Base-by-base conservation (phyloP, 305 asterid genomes). In the Andrographis paniculata region DNA sequence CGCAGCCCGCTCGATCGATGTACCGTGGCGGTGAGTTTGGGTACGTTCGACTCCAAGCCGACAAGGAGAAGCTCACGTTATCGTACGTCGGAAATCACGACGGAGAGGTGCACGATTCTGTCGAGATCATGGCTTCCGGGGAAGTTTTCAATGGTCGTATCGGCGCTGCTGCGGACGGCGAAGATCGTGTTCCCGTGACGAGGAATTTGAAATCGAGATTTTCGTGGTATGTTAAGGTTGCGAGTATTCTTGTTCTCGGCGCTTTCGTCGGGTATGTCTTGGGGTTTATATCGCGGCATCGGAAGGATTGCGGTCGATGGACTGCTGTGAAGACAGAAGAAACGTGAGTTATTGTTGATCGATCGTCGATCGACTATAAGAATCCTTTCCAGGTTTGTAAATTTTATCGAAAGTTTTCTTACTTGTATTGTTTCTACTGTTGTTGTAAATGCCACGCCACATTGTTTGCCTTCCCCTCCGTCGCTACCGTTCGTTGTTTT, bases 1-100 rank as follows among this genome's bases (percentile, higher is more conserved):
- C 96, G 0, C 96, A 87, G 60, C 96, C 93, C 0, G 50, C 45
- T 13, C 60, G 70, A 35, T 87, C 96, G 0, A 17, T 78, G 67
- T 84, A 70, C 21, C 84, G 96, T 11, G 87, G 77, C 36, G 96
- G 96, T 17, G 85, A 68, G 66, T 84, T 83, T 56, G 96, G 96
- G 41, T 87, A 87, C 23, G 66, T 85, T n/a, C 67, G 87, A 64
- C 80, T 87, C 28, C 54, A 40, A 8, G 95, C 88, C 13, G 62
- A 79, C 18, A 70, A 23, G 68, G 82, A 80, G 69, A 87, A 71
- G 42, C 80, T 87, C 12, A 73, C 68, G 0, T 46, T 87, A 40
- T 76, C 85, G 1, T 87, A 80, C 10, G 72, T 87, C 19, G 96
- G 96, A 48, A 87, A 83, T 46, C 95, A 87, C 42, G 95, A 84